Percentiles rank a stretch among this genome's conserved stretches.
Conservation (phyloP, 495 filamentous ascomycete genomes). For the Monascus purpureus region DNA sequence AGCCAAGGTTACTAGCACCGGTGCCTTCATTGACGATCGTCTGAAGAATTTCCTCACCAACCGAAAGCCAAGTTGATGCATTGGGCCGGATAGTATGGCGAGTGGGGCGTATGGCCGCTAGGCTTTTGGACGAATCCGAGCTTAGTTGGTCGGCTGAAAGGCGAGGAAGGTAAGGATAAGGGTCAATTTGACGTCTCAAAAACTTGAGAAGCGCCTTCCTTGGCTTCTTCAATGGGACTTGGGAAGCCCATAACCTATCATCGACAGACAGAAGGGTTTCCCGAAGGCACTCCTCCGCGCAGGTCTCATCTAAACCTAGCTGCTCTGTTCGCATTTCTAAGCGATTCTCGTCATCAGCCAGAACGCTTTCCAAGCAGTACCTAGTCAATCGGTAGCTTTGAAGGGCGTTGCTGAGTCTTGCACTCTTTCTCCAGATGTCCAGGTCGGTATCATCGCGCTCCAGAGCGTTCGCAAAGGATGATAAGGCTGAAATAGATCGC, state of each 20-base stretch:
- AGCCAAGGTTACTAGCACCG: slow-evolving; percentile 14
- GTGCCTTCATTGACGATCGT: slow-evolving; percentile 31
- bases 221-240: slow-evolving; percentile 47
- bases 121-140: slow-evolving; percentile 11
- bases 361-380: slow-evolving; percentile 81
- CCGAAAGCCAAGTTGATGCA: slow-evolving; percentile 35
- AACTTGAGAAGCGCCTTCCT: slow-evolving; percentile 48
- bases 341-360: slow-evolving; percentile 69
- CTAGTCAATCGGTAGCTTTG: slow-evolving; percentile 63
- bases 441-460: slow-evolving; percentile 86
- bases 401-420: slow-evolving; percentile 61
- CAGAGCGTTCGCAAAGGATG: slow-evolving; percentile 59
- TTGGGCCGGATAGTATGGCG: slow-evolving; percentile 18
- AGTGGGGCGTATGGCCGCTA: slow-evolving; percentile 16
- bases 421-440: slow-evolving; percentile 82
- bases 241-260: slow-evolving; percentile 57
- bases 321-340: slow-evolving; percentile 58
- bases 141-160: slow-evolving; percentile 23
- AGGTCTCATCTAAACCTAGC: slow-evolving; percentile 69
- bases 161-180: slow-evolving; percentile 61
- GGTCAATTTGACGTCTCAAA: slow-evolving; percentile 56
- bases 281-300: slow-evolving; percentile 67
- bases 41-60: slow-evolving; percentile 44
- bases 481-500: slow-evolving; percentile 27
- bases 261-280: slow-evolving; percentile 48